Conservation (phyloP, 208 protist species). For the Trypanosoma cruzi region DNA sequence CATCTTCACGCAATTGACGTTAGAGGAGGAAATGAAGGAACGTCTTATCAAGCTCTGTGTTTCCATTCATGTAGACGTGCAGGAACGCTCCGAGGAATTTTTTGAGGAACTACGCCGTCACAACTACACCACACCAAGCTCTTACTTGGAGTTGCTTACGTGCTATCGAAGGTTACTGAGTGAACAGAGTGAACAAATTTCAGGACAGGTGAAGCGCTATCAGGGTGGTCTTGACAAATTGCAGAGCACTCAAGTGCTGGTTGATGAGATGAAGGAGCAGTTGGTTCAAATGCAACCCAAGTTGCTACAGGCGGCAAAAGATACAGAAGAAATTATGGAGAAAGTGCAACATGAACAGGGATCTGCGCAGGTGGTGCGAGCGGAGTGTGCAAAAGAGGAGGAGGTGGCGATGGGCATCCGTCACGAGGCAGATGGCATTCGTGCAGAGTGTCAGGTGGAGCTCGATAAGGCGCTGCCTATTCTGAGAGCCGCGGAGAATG, state of each 20-base stretch:
- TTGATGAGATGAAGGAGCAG: conserved; percentile 95
- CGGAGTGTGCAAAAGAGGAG: conserved; percentile 88
- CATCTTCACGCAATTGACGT: conserved; percentile 55
- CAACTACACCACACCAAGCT: conserved; percentile 97
- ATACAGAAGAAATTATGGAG: conserved; percentile 94
- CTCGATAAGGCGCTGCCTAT: conserved; percentile 96
- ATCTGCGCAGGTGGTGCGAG: conserved; percentile 84
- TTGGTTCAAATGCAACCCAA: conserved; percentile 95
- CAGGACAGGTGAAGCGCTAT: conserved; percentile 82
- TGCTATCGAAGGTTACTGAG: conserved; percentile 89
- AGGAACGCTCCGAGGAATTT: conserved; percentile 89
- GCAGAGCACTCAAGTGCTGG: conserved; percentile 92
- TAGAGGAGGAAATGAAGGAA: conserved; percentile 62
- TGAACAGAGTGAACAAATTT: conserved; percentile 78
- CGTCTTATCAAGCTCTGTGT: conserved; percentile 91
- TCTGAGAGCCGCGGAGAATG: conserved; percentile 90
- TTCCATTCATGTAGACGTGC: conserved; percentile 90
- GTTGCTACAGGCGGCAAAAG: conserved; percentile 92
- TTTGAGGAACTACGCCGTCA: conserved; percentile 93
- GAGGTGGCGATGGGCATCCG: conserved; percentile 80
- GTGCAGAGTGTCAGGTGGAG: conserved; percentile 92
- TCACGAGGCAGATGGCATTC: conserved; percentile 91
- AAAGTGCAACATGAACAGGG: conserved; percentile 92
- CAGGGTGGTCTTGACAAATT: conserved; percentile 94
- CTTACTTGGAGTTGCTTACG: conserved; percentile 95